Evolutionary conservation across 2,329 filamentous ascomycete genomes (phyloP), one percentile per base, ranked within the genome.

Genomic region (Helotiales sp.): DNA sequence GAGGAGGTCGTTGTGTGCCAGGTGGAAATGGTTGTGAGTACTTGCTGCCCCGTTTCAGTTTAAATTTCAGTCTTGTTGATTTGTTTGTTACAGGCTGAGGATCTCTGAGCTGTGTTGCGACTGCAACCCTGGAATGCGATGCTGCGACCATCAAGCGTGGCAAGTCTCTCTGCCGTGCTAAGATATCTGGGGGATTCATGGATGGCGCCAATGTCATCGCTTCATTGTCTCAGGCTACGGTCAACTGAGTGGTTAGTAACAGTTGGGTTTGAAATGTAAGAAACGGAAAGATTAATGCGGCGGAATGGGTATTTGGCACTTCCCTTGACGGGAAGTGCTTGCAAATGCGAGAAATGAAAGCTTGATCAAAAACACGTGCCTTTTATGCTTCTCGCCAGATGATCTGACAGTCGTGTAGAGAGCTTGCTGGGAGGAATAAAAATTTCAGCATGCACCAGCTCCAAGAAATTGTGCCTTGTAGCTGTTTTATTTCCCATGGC

Each of bases 201-300:
- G 63, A 65, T 61, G 63, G 63, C 11, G 57, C 63, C n/a, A 65
- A 61, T 11, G 34, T 65, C 10, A 65, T 65, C 45, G 45, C 57
- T 5, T 61, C 57, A 15, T 55, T 65, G 26, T 61, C 63, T 17
- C 63, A 65, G 47, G 63, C 63, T 3, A 65, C 54, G 55, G 63
- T 65, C 24, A 61, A 65, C 34, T 65, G 49, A 65, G 32, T 8
- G 34, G 5, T 10, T 3, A n/a, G 24, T n/a, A 20, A 63, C n/a
- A 26, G 60, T 10, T 26, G 20, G 17, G 20, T 10, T 55, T 8
- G 26, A 28, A 32, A n/a, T n/a, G 50, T 3, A 43, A 26, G 55
- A 20, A 54, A 54, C 20, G 15, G 17, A 30, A 10, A 24, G 17
- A n/a, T 30, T 20, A 20, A 20, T n/a, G 2, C 22, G 8, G 52